Base-by-base conservation (phyloP, 75 land plant genomes). In the Pinus albicaulis region DNA sequence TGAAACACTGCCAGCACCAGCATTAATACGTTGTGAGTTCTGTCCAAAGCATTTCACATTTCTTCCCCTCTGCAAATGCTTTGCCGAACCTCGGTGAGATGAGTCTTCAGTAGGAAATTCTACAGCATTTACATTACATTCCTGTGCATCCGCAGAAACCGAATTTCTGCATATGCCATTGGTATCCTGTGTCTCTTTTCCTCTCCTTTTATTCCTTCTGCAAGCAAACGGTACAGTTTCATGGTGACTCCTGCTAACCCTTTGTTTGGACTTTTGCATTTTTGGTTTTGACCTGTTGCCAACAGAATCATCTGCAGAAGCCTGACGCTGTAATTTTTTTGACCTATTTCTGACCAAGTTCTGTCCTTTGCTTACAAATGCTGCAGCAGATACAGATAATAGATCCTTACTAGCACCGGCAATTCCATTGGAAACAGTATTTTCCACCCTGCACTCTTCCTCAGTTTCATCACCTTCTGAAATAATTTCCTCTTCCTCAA, bases 401-500 rank as follows among this genome's bases (percentile, higher is more conserved):
- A 28, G 12, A 55, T 16, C 28, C 26, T 24, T 16, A 55, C 57
- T 72, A 22, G 28, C 15, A 52, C 20, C 34, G 12, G 57, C 34
- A 25, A 16, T 55, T 72, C 34, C 25, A 55, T 16, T 22, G 6
- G 20, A 14, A 55, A 72, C 8, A 26, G 57, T 52, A 24, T 55
- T 52, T 16, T 4, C 74, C 15, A 13, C 15, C 24, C 74, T 72
- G 34, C 74, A 72, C 17, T 55, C 74, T 23, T 53, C 74, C 53
- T 72, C 74, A 24, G 57, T 26, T 24, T 72, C 74, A 24, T 72
- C 74, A 72, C 8, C 71, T 68, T 68, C 74, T 5, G 74, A 72
- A 48, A 72, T 14, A 71, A 71, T 52, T 52, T 71, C 73, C 73
- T 64, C 68, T 64, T 71, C 36, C 73, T 71, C 73, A 14, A 71